Evolutionary conservation across 1,284 basidiomycete genomes (phyloP), one percentile per base, ranked within the genome.

Genomic region (Pseudozyma sp.): DNA sequence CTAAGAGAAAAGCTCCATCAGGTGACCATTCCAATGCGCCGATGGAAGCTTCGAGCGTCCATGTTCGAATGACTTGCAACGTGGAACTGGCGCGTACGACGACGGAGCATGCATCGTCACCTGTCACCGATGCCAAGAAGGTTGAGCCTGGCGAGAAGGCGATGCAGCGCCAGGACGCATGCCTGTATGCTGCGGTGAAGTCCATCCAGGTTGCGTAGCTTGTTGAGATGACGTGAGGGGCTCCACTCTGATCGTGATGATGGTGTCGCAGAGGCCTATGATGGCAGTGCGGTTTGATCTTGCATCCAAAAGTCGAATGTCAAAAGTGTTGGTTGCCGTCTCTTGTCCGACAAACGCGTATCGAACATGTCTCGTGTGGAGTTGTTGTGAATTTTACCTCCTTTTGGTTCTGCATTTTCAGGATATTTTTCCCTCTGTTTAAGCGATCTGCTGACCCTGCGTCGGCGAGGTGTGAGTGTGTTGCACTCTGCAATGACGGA

Each of bases 91-190:
- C 76, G 12, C 80, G 51, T 11, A 82, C 74, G 0, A 77, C 58
- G 18, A 81, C 58, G 3, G 72, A 64, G 48, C 59, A 47, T 7
- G 57, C 52, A 13, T 61, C 64, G 10, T 66, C 60, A 14, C 76
- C 79, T 3, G 61, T 70, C 1, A 81, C 63, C 10, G 74, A 82
- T 25, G 79, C 79, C 13, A 82, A 47, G 53, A 82, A 82, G 38
- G 79, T 82, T 2, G 80, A 82, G 21, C 79, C 79, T 1, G 80
- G 80, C n/a, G 80, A 82, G 51, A 78, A 82, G 56, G 62, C 43
- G 50, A 82, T 57, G 59, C 76, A 77, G 21, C 71, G 70, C 56
- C 61, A 57, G 18, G 73, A 69, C n/a, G 77, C 73, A 58, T 82
- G 78, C 25, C 59, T 45, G 35, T 76, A 80, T 14, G 79, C 64